Conservation (phyloP, 179 eudicot genomes). For the Carnegiea gigantea region DNA sequence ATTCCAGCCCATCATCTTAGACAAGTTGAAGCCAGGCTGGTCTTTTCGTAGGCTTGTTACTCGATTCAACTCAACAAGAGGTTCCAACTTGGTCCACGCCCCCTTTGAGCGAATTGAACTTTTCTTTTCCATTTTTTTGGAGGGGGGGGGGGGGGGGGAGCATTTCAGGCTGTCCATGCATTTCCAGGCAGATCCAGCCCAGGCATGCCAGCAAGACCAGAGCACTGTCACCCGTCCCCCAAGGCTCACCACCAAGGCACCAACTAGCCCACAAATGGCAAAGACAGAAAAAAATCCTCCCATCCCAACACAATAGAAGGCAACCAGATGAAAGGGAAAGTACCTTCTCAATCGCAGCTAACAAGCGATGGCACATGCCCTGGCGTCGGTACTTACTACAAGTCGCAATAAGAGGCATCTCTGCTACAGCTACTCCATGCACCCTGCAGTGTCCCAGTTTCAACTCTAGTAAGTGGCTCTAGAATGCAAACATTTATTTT, state of each 20-base stretch:
- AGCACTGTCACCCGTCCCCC: no score
- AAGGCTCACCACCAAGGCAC: no score
- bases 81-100: no score
- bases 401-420: slow-evolving; percentile 93
- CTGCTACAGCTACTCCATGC: slow-evolving; percentile 83
- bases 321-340: slow-evolving; percentile 12
- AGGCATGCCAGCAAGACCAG: no score
- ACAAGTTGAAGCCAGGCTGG: not conserved
- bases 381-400: slow-evolving; percentile 84
- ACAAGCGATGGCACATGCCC: slow-evolving; percentile 89
- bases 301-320: not conserved
- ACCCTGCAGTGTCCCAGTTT: slow-evolving; percentile 50
- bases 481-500: not conserved
- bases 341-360: slow-evolving; percentile 81
- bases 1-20: not conserved
- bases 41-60: no score
- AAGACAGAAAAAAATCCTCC: not conserved
- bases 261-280: no score
- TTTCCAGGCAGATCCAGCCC: no score
- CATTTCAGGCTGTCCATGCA: no score
- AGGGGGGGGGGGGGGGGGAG: no score
- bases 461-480: slow-evolving; percentile 12
- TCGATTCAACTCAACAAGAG: no score
- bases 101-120: no score
- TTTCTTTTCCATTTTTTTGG: no score